A percentile compares a stretch with the other conserved stretches of the same genome.
Evolutionary conservation across 257 asterid genomes (phyloP).

Genomic region (Nicotiana paniculata): DNA sequence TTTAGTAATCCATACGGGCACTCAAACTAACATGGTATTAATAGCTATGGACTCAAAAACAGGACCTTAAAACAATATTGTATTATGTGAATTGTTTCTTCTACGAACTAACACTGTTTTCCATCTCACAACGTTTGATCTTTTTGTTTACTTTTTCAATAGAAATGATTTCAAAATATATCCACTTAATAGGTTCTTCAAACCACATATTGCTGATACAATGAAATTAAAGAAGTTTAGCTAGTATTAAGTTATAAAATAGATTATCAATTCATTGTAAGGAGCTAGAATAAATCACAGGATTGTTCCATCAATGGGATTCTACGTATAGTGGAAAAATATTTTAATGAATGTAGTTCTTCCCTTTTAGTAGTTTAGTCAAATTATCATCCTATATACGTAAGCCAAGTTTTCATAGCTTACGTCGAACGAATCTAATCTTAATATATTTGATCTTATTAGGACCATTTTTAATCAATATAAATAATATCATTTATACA

Average conservation of each 20-base stretch:
- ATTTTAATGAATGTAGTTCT: background rate
- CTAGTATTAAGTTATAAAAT: background rate
- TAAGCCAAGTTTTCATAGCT: background rate
- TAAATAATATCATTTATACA: background rate
- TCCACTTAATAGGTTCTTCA: background rate
- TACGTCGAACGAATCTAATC: background rate
- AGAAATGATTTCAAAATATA: background rate
- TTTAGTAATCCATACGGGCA: too few relatives aligned
- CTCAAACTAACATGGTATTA: too few relatives aligned
- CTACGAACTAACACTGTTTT: background rate
- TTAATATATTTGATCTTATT: background rate
- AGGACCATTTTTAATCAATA: background rate
- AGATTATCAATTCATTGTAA: background rate
- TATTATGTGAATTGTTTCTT: too few relatives aligned
- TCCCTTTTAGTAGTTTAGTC: background rate
- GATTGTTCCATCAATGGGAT: background rate
- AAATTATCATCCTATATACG: background rate
- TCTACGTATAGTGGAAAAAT: background rate
- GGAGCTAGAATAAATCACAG: background rate
- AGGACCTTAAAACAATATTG: background rate
- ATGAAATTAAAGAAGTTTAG: background rate
- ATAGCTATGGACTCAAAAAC: background rate
- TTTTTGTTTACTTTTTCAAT: background rate
- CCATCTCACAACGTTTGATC: background rate
- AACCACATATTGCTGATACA: background rate